Evolutionary conservation across 2,329 filamentous ascomycete genomes (phyloP).

Genomic region (Orbilia ellipsospora): DNA sequence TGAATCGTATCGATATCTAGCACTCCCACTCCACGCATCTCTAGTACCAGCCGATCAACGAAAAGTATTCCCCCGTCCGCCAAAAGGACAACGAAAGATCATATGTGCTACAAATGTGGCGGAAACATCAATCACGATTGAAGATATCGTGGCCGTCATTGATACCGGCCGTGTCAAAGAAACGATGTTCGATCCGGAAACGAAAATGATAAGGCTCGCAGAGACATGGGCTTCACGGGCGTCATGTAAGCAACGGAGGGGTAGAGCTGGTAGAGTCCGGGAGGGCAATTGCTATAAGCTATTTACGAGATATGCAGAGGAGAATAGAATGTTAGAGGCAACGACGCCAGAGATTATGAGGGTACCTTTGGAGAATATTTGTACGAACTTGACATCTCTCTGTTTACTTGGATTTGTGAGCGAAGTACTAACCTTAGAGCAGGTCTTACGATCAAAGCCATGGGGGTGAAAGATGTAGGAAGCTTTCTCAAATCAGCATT

Average conservation of each 20-base stretch:
- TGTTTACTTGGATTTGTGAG: no score
- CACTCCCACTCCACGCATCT: conserved; percentile 90
- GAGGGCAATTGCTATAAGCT: conserved; percentile 95
- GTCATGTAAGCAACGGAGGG: conserved; percentile 92
- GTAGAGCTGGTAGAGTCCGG: conserved; percentile 91
- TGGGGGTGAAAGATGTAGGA: conserved; percentile 86
- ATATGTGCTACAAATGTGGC: conserved; percentile 96
- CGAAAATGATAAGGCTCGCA: conserved; percentile 92
- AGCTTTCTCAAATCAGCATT: conserved; percentile 85
- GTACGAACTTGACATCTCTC: neutral
- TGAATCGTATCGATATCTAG: conserved; percentile 65
- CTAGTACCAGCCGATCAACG: conserved; percentile 89
- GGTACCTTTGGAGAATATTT: conserved; percentile 78
- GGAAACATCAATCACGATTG: conserved; percentile 98
- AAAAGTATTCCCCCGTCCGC: conserved; percentile 81
- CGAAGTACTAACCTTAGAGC: conserved; percentile 61
- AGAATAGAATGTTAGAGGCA: conserved; percentile 81
- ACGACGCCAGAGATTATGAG: conserved; percentile 94
- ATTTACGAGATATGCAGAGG: conserved; percentile 85
- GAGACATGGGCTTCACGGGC: conserved; percentile 96
- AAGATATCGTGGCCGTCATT: conserved; percentile 95
- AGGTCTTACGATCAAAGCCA: conserved; percentile 91
- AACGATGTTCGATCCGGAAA: conserved; percentile 89
- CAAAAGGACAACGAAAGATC: conserved; percentile 85
- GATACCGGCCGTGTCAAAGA: conserved; percentile 97